Evolutionary conservation across 139 green algal genomes (phyloP).

Genomic region (Chlamydomonas eustigma): DNA sequence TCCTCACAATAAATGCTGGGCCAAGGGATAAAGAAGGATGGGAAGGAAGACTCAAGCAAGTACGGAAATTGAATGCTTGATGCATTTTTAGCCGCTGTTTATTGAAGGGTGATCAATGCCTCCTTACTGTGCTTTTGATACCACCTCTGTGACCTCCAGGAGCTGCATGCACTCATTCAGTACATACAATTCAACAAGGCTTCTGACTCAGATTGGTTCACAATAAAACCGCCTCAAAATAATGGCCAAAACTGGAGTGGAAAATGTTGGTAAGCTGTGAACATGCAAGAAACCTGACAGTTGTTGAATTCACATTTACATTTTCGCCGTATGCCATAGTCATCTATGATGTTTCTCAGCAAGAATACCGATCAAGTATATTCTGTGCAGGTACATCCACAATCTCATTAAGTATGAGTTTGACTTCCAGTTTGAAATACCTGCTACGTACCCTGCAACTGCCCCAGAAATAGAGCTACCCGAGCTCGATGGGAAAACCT

Average conservation of each 20-base stretch:
- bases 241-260: slow-evolving; percentile 82
- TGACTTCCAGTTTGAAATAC: slow-evolving; percentile 94
- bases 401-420: slow-evolving; percentile 96
- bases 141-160: too few relatives aligned
- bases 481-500: slow-evolving; percentile 93
- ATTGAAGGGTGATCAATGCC: too few relatives aligned
- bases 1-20: slow-evolving; percentile 71
- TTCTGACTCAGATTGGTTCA: slow-evolving; percentile 95
- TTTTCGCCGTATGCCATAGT: too few relatives aligned
- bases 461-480: slow-evolving; percentile 93
- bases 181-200: slow-evolving; percentile 96
- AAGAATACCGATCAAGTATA: too few relatives aligned
- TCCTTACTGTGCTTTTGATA: too few relatives aligned
- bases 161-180: slow-evolving; percentile 85
- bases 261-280: slow-evolving; percentile 65
- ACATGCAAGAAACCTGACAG: too few relatives aligned
- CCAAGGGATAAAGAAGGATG: slow-evolving; percentile 55
- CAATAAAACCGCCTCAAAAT: slow-evolving; percentile 72
- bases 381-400: slow-evolving; percentile 93
- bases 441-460: slow-evolving; percentile 83
- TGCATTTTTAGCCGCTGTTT: neutral
- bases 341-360: too few relatives aligned
- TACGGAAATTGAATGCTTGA: slow-evolving; percentile 22
- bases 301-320: too few relatives aligned
- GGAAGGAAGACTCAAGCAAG: slow-evolving; percentile 48